Evolutionary conservation across 768 basidiomycete genomes (phyloP), one percentile per base, ranked within the genome.

Genomic region (Pilatotrama ljubarskyi): DNA sequence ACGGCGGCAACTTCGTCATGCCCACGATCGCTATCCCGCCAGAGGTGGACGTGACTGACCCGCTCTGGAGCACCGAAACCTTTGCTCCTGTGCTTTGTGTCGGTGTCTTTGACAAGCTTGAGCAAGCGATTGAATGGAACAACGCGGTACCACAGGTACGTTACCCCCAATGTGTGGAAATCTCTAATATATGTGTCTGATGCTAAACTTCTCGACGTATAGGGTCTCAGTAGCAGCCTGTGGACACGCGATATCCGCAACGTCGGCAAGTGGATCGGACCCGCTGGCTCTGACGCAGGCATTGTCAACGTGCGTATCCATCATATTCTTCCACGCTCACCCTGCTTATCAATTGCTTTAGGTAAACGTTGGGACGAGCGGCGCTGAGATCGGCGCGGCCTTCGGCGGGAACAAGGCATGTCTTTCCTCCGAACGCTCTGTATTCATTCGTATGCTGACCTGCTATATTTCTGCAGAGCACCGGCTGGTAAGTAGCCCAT

Each of bases 361-460:
- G 81, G 80, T 89, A 67, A 90, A 89, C 66, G 84, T 83, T 18
- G 84, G 82, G 14, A 86, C 86, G 0, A 84, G 81, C 55, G 87
- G 87, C 3, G 87, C 87, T 8, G 87, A 89, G 72, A 88, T 89
- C 44, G 86, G 87, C 38, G 93, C 93, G 44, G 91, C 91, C 0
- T 98, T 98, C 72, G 95, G 95, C 59, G 96, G 92, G 55, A 95
- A 95, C 80, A 95, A 95, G 86, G 89, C 88, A 54, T 68, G 78
- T 70, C 26, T 55, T 67, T 67, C 35, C 41, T 29, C 17, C 18
- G 20, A 18, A 26, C 48, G 15, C 38, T 22, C 29, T 22, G 26
- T 17, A 13, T 18, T 3, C 18, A 20, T 26, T 17, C 17, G 24
- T 46, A 25, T 42, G 14, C 43, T 55, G 3, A 26, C 32, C 2